Base-by-base conservation (phyloP, 2,329 filamentous ascomycete species). In the Epichloe bromicola region DNA sequence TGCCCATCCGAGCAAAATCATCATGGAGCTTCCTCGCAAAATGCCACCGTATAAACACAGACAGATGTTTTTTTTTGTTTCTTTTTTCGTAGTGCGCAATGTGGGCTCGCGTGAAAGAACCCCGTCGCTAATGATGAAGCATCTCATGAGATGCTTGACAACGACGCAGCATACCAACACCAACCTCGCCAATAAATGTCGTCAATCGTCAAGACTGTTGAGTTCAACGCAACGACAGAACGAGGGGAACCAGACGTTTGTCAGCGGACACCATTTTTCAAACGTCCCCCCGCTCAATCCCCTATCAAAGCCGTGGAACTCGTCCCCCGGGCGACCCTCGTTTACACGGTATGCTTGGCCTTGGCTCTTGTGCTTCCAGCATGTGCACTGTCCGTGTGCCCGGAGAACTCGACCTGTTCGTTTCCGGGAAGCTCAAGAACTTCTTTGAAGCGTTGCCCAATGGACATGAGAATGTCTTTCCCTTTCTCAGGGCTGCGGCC, bases 351-450 rank as follows among this genome's bases (percentile, higher is more conserved):
- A 70, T 88, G 88, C 78, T 96, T 98, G 61, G 93, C 87, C 78
- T 94, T 97, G 52, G 93, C 93, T 61, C 94, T 83, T 54, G 88
- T 95, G 72, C 90, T 96, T 59, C 93, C 93, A 54, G 86, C 83
- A 67, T 95, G 86, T 38, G 93, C 91, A 60, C 86, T 87, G 60
- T 98, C 94, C 17, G 88, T 95, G 73, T 98, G 93, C 54, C 93
- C 93, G 19, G 88, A 95, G 73, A 97, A 98, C 72, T 98, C 94
- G 53, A 98, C 82, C 55, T 74, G 69, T 67, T 97, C 93, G 54
- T 73, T 76, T 51, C 82, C 70, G 54, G 85, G 85, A 54, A 98
- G 74, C 67, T 86, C 83, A 51, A 98, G 76, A 26, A 94, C 83
- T 59, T 89, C 85, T 81, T 98, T 98, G 82, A 98, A 96, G 57